These are phyloP conservation scores for Pseudopediastrum boryanum DNA, from an alignment of 139 green algal genomes.

Conservation along the genomic window DNA sequence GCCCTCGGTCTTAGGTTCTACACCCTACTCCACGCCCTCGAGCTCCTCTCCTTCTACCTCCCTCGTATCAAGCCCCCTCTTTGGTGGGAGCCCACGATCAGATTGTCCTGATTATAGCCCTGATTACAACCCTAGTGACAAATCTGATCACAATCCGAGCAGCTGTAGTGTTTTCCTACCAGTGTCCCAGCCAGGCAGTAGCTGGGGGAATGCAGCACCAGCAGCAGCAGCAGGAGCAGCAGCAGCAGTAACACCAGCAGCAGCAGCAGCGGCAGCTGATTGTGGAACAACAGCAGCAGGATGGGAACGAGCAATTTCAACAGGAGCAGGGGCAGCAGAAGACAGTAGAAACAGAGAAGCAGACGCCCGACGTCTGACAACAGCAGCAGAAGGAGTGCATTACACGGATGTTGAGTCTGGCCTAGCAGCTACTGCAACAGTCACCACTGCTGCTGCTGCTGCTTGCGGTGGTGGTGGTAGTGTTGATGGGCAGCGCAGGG, in stretches of 20 bases:
- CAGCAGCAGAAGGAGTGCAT: background rate
- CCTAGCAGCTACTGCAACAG: background rate
- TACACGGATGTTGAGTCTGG: background rate
- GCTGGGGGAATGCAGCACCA: no score
- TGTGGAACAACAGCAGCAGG: background rate
- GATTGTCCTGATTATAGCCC: no score
- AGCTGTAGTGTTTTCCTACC: no score
- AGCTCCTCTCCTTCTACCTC: no score
- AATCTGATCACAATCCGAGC: no score
- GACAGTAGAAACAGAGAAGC: background rate
- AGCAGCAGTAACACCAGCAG: background rate
- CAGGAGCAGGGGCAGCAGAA: background rate
- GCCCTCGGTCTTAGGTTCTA: no score
- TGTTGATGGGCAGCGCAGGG: background rate
- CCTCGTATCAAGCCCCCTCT: no score
- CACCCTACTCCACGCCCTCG: no score
- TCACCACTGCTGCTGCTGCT: background rate
- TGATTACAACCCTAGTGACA: no score
- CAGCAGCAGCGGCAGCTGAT: background rate
- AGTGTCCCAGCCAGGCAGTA: no score
- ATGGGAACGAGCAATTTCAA: background rate
- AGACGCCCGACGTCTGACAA: background rate
- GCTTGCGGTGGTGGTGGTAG: background rate
- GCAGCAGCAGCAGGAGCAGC: background rate
- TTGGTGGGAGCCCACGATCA: no score